Percentiles rank a stretch among this genome's conserved stretches.
Evolutionary conservation across 1,284 basidiomycete species (phyloP).

Genomic region (Sanguinoderma infundibulare): DNA sequence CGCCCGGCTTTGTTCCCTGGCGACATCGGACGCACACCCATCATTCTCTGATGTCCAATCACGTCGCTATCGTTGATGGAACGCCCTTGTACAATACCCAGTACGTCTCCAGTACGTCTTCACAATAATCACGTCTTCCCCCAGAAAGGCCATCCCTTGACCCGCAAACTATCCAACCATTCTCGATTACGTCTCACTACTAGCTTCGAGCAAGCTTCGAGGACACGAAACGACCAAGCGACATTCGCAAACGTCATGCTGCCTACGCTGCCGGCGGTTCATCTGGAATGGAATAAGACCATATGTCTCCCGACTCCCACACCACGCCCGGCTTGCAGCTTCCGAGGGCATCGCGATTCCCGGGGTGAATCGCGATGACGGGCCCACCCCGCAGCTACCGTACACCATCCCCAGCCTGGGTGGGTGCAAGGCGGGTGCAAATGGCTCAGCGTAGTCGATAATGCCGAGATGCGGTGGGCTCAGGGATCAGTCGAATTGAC

Average conservation of each 20-base stretch:
- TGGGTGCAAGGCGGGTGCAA: neutral
- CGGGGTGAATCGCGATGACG: constrained; percentile 16
- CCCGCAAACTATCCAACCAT: neutral
- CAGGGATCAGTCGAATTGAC: neutral
- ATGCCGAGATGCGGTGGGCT: constrained; percentile 10
- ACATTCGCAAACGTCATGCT: neutral
- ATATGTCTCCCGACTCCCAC: constrained; percentile 3
- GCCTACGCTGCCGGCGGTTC: neutral
- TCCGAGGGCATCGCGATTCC: constrained; percentile 11
- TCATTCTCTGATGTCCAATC: constrained; percentile 27
- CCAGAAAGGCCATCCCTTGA: neutral
- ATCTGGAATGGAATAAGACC: constrained; percentile 4
- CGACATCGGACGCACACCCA: constrained; percentile 25
- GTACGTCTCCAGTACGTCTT: constrained; percentile 19
- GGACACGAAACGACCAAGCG: neutral
- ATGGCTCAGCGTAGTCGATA: constrained; percentile 1
- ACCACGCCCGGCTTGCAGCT: constrained; percentile 23
- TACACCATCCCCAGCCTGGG: neutral
- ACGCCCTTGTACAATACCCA: neutral
- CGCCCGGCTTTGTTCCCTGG: constrained; percentile 16
- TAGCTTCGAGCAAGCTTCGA: neutral
- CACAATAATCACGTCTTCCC: constrained; percentile 6
- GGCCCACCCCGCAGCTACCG: neutral
- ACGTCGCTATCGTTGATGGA: constrained; percentile 15
- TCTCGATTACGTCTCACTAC: constrained; percentile 3